Evolutionary conservation across 805 yeast genomes (phyloP).

Genomic region (Yarrowia sp.): DNA sequence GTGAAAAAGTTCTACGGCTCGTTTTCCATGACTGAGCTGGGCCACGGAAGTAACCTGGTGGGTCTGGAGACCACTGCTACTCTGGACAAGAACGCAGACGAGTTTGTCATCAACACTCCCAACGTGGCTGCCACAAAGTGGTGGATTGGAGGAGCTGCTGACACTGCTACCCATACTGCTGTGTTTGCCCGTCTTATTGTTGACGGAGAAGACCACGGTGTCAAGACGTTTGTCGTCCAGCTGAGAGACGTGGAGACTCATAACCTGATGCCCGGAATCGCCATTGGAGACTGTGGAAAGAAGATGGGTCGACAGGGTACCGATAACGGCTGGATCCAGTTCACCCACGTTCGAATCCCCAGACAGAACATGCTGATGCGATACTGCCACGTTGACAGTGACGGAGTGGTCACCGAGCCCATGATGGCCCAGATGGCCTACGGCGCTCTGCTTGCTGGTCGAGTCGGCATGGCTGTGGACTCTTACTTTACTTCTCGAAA

Average conservation of each 20-base stretch:
- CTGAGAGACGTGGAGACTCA: slow-evolving; percentile 66
- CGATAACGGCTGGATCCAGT: slow-evolving; percentile 96
- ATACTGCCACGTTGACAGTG: slow-evolving; percentile 63
- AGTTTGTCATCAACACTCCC: slow-evolving; percentile 77
- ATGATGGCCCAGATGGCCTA: slow-evolving; percentile 85
- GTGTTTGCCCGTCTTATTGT: slow-evolving; percentile 80
- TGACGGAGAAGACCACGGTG: slow-evolving; percentile 81
- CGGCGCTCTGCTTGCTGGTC: slow-evolving; percentile 80
- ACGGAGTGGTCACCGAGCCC: slow-evolving; percentile 68
- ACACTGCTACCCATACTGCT: slow-evolving; percentile 80
- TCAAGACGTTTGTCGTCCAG: slow-evolving; percentile 87
- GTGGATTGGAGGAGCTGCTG: slow-evolving; percentile 99
- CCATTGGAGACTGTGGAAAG: slow-evolving; percentile 87
- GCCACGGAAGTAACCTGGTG: slow-evolving; percentile 91
- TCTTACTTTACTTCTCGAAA: slow-evolving; percentile 76
- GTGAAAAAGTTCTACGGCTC: slow-evolving; percentile 59
- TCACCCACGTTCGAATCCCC: slow-evolving; percentile 77
- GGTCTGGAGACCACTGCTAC: slow-evolving; percentile 90
- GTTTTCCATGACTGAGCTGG: slow-evolving; percentile 89
- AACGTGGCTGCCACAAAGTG: slow-evolving; percentile 90
- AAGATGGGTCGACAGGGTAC: slow-evolving; percentile 96
- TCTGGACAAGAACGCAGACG: slow-evolving; percentile 60
- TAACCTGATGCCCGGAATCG: slow-evolving; percentile 69
- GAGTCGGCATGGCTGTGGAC: slow-evolving; percentile 86
- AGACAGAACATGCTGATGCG: slow-evolving; percentile 75